Conservation (phyloP, 169 alveolate genomes). For the Ichthyophthirius multifiliis region DNA sequence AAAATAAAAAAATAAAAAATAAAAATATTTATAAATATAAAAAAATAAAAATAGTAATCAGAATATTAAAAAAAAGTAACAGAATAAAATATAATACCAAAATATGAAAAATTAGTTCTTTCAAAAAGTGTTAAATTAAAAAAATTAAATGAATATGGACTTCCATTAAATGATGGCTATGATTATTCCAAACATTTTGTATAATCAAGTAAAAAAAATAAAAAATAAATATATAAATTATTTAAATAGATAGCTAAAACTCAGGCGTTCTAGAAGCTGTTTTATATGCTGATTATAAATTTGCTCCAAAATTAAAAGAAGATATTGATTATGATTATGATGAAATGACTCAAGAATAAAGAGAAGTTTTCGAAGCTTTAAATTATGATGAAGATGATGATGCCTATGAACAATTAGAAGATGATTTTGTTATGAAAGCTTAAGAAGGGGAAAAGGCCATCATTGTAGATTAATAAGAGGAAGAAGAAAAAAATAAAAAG, state of each 20-base stretch:
- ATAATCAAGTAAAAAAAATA: background rate
- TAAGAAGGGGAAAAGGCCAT: background rate
- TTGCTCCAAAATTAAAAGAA: background rate
- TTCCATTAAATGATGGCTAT: background rate
- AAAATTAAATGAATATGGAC: conserved; percentile 1
- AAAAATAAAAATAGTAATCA: too few species aligned
- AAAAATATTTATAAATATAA: too few species aligned
- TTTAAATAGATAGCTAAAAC: background rate
- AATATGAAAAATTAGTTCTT: background rate
- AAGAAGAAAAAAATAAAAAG: background rate
- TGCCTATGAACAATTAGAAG: background rate
- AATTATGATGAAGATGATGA: background rate
- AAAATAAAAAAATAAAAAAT: background rate
- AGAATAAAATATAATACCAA: background rate
- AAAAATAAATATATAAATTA: too few species aligned
- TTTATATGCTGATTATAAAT: background rate
- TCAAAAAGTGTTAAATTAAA: background rate
- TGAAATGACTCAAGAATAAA: conserved; percentile 6
- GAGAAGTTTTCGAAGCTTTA: background rate
- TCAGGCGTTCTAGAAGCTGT: background rate
- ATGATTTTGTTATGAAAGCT: background rate
- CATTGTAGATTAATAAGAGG: background rate
- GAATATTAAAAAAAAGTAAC: background rate
- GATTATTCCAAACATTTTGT: conserved; percentile 4
- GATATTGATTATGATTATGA: conserved; percentile 5